Base-by-base conservation (phyloP, 148 eudicot genomes). In the Rhododendron kiyosumense region DNA sequence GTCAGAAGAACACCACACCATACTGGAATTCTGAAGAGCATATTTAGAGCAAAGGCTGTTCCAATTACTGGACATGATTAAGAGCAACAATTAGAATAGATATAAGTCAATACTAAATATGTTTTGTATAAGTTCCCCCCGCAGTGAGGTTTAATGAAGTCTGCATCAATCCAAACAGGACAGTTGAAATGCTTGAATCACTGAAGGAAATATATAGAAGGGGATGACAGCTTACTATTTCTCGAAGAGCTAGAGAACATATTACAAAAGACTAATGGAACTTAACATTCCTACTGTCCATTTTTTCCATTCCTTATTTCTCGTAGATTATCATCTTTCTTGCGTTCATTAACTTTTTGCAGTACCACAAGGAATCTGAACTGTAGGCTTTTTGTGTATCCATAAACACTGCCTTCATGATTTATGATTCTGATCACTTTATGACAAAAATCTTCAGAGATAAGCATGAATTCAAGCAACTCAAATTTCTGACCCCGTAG, bases 1-100 rank as follows among this genome's bases (percentile, higher is more conserved):
- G 99, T 95, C 84, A 97, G 91, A 89, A 97, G 97, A 86, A 97
- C 99, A 85, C 96, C 99, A 88, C 86, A 84, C 99, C 99, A 97
- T 28, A 97, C 86, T 41, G 98, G 98, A 88, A 97, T 90, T 20
- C 84, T 87, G 89, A 97, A 97, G 32, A 97, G 95, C 99, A 97
- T 97, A 88, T 95, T 95, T 87, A 97, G 86, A 75, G 99, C 99
- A 91, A 95, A 97, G 38, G 99, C 99, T 36, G 99, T 97, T 85
- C 99, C 99, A 65, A 97, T 95, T 83, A 97, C 99, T 96, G 91
- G 41, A 86, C 41, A 88, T 79, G 18, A 24, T 79, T 59, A 61
- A 87, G 61, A 81, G 34, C 78, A 85, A 18, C 15, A 78, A 34
- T 81, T 41, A 81, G 75, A 32, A 69, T 49, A 48, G 65, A 46